These are phyloP conservation scores for Hyphopichia pseudoburtonii DNA, from an alignment of 1,139 yeast genomes.

Conservation along the genomic window DNA sequence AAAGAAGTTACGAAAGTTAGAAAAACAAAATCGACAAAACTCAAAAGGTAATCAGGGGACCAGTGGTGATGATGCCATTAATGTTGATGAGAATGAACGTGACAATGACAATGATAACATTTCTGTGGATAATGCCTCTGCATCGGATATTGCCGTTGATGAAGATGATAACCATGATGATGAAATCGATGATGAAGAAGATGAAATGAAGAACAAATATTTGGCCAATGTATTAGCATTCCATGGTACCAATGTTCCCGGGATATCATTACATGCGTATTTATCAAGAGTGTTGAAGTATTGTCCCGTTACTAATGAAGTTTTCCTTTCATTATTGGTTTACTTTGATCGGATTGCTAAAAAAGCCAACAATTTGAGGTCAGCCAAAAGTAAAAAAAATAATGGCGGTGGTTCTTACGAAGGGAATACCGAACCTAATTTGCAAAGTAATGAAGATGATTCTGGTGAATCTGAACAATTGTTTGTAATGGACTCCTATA, in stretches of 20 bases:
- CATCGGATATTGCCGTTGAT: constrained; percentile 14
- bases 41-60: constrained; percentile 12
- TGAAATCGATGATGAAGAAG: constrained; percentile 41
- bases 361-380: constrained; percentile 63
- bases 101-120: not conserved
- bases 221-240: constrained; percentile 82
- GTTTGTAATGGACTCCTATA: constrained; percentile 94
- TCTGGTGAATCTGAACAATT: constrained; percentile 46
- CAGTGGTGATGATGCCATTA: constrained; percentile 11
- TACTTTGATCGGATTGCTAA: constrained; percentile 94
- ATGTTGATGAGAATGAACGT: no score
- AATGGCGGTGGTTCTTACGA: constrained; percentile 5
- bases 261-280: constrained; percentile 86
- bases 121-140: constrained; percentile 8
- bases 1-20: constrained; percentile 25
- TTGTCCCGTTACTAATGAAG: constrained; percentile 97
- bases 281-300: constrained; percentile 87
- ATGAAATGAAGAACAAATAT: constrained; percentile 53
- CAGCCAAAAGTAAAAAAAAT: constrained; percentile 18
- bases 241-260: constrained; percentile 95
- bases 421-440: no score
- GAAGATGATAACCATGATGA: constrained; percentile 22
- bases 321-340: constrained; percentile 82
- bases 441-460: constrained; percentile 7
- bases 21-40: constrained; percentile 14